Evolutionary conservation across 345 rosid species (phyloP).

Genomic region (Eucalyptus erythrocorys): DNA sequence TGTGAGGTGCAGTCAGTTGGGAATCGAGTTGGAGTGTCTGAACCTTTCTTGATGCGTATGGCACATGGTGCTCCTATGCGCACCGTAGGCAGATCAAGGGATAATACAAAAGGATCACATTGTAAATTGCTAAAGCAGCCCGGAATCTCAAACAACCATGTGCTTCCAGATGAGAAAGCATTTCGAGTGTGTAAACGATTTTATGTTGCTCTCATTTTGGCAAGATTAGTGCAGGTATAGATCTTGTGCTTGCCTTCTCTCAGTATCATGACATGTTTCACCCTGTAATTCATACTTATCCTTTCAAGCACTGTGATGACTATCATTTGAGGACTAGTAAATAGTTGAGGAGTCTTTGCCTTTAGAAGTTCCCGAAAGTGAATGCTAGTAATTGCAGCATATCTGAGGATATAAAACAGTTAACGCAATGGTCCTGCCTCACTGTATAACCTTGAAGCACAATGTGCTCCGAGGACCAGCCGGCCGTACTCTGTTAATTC

Average conservation of each 20-base stretch:
- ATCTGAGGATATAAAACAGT: not conserved
- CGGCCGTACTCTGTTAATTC: not conserved
- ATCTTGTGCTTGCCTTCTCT: not conserved
- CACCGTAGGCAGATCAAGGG: slow-evolving; percentile 26
- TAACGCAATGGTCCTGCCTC: not conserved
- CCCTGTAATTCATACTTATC: not conserved
- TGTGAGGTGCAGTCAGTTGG: slow-evolving; percentile 74
- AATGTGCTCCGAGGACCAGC: not conserved
- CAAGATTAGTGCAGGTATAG: slow-evolving; percentile 83
- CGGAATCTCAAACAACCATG: slow-evolving; percentile 25
- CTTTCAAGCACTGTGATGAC: not conserved
- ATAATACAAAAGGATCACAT: slow-evolving; percentile 15
- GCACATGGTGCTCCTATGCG: slow-evolving; percentile 90
- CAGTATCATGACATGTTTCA: not conserved
- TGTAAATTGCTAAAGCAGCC: slow-evolving; percentile 26
- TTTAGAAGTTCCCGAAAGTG: not conserved
- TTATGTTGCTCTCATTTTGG: slow-evolving; percentile 91
- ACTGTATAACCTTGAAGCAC: not conserved
- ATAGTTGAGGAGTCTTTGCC: not conserved
- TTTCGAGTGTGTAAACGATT: slow-evolving; percentile 89
- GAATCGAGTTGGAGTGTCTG: slow-evolving; percentile 84
- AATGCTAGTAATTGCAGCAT: not conserved
- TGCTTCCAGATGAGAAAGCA: slow-evolving; percentile 63
- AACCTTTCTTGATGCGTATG: slow-evolving; percentile 98
- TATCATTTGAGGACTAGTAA: not conserved